These are phyloP conservation scores for Dittrichia graveolens DNA, from an alignment of 129 eudicot species.

Conservation along the genomic window DNA sequence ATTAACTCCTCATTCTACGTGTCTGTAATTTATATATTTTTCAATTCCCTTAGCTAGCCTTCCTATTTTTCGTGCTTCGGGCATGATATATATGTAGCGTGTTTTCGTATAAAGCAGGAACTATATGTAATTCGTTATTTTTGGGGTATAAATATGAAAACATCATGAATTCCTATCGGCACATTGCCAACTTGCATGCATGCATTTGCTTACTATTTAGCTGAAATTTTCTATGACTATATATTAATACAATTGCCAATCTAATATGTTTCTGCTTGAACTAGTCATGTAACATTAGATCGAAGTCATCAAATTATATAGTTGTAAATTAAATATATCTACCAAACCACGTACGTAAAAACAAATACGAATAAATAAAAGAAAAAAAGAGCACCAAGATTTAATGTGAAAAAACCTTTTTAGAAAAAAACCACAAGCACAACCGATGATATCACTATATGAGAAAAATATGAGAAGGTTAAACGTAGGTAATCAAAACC, in stretches of 20 bases:
- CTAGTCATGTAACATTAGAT: too few species aligned
- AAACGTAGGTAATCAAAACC: too few species aligned
- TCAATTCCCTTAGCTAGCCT: not conserved
- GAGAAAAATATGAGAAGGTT: too few species aligned
- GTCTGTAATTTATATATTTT: not conserved
- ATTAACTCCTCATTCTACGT: not conserved
- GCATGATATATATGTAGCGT: not conserved
- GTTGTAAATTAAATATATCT: not conserved
- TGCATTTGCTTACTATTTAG: conserved; percentile 3
- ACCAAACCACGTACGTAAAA: too few species aligned
- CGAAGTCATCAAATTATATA: too few species aligned
- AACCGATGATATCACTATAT: too few species aligned
- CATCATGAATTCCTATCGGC: conserved; percentile 6
- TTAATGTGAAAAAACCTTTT: too few species aligned
- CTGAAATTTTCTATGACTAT: not conserved
- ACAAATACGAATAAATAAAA: too few species aligned
- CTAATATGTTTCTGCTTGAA: conserved; percentile 7
- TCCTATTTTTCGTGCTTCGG: conserved; percentile 7
- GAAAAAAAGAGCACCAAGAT: too few species aligned
- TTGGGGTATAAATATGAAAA: conserved; percentile 18
- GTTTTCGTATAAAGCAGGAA: conserved; percentile 12
- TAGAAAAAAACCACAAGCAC: too few species aligned
- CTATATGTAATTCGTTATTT: not conserved
- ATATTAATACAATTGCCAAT: conserved; percentile 4
- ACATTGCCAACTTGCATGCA: not conserved